Percentiles rank a stretch among this genome's conserved stretches.
These are phyloP conservation scores for Apiotrichum brassicae DNA, from an alignment of 1,284 basidiomycete genomes.

Conservation along the genomic window DNA sequence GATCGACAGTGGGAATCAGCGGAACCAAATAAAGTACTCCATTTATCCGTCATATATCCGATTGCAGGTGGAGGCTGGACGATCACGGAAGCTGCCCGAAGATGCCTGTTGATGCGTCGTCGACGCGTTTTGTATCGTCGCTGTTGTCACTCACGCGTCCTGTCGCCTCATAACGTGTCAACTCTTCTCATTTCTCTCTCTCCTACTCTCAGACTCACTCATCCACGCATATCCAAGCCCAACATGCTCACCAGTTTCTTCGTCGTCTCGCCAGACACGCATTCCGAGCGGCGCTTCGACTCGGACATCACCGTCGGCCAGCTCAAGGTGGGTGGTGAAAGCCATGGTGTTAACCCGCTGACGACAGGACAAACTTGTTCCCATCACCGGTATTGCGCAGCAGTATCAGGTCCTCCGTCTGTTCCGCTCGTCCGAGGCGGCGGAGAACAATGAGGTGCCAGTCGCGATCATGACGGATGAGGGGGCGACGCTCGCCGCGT, in stretches of 20 bases:
- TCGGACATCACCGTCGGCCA: constrained; percentile 63
- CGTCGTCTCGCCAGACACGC: constrained; percentile 77
- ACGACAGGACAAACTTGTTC: constrained; percentile 69
- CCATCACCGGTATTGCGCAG: constrained; percentile 80
- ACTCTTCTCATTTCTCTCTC: too few species aligned
- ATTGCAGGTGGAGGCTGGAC: too few species aligned
- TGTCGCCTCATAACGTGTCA: too few species aligned
- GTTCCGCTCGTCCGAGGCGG: constrained; percentile 55
- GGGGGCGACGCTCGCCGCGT: constrained; percentile 61
- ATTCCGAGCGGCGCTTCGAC: constrained; percentile 75
- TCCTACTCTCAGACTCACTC: background rate
- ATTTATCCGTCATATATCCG: too few species aligned
- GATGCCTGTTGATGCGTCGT: too few species aligned
- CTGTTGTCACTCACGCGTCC: too few species aligned
- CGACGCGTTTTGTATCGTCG: too few species aligned
- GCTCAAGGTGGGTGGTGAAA: constrained; percentile 59
- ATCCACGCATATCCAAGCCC: background rate
- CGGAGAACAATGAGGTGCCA: constrained; percentile 36
- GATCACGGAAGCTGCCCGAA: too few species aligned
- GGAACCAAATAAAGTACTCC: too few species aligned
- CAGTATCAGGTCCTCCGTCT: constrained; percentile 64
- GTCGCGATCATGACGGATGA: constrained; percentile 62
- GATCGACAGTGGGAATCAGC: too few species aligned
- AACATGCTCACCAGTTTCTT: constrained; percentile 55
- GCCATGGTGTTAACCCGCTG: background rate